Percentiles rank a stretch among this genome's conserved stretches.
phyloP scores from a whole-genome alignment of 2,329 filamentous ascomycete genomes.

The Taxawa tesnikishii region DNA sequence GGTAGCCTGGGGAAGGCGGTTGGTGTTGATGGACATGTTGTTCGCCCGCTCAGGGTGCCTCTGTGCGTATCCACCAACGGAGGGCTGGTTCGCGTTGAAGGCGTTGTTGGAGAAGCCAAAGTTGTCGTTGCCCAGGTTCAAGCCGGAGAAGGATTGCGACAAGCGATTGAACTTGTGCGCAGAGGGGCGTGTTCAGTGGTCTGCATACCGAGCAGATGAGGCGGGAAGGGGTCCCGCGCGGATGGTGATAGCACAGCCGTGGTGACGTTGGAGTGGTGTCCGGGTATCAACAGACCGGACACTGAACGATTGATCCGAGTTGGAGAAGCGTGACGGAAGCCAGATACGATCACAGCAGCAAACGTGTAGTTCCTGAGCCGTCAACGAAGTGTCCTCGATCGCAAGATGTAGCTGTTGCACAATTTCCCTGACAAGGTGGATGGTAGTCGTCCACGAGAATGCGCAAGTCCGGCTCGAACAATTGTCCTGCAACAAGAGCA shows the following conservation, averaged over 20 bases:
- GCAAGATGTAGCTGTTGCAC: too few species aligned
- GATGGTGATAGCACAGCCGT: conserved; percentile 71
- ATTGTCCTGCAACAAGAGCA: too few species aligned
- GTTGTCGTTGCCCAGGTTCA: conserved; percentile 57
- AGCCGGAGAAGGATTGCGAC: conserved; percentile 61
- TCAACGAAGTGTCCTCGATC: too few species aligned
- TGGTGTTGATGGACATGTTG: conserved; percentile 91
- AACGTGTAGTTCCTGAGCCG: too few species aligned
- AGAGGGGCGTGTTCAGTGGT: conserved; percentile 56
- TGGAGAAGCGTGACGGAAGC: too few species aligned
- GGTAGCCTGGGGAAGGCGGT: conserved; percentile 43
- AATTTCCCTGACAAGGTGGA: too few species aligned
- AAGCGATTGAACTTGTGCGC: conserved; percentile 35
- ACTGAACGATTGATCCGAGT: too few species aligned
- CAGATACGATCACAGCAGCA: too few species aligned
- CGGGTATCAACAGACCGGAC: conserved; percentile 5
- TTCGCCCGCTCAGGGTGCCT: too few species aligned
- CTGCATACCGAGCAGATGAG: conserved; percentile 86
- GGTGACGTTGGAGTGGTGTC: conserved; percentile 38
- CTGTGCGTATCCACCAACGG: conserved; percentile 62
- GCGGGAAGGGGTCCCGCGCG: conserved; percentile 73
- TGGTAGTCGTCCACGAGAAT: neutral
- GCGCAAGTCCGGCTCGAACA: too few species aligned
- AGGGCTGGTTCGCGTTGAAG: conserved; percentile 67
- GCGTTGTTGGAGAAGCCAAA: conserved; percentile 89